These are phyloP conservation scores for Cyberlindnera sargentensis DNA, from an alignment of 805 yeast species.

Conservation along the genomic window DNA sequence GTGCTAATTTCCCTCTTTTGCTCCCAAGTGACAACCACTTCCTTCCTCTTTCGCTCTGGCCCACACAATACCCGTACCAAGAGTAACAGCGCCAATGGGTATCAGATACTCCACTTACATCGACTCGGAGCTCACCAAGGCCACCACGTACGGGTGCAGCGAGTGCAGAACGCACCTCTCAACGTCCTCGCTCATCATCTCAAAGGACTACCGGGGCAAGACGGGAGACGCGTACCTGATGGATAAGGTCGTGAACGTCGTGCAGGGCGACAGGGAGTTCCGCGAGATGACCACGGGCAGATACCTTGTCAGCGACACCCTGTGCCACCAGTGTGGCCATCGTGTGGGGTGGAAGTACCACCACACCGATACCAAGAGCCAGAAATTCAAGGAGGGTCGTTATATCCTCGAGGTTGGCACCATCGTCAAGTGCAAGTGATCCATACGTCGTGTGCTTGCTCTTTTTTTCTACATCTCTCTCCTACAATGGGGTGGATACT, in stretches of 20 bases:
- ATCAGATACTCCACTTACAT: constrained; percentile 37
- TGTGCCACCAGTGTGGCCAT: constrained; percentile 47
- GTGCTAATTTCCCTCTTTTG: not conserved
- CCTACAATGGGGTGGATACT: too few relatives aligned
- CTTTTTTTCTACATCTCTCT: too few relatives aligned
- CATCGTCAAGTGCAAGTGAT: constrained; percentile 24
- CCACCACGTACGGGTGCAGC: constrained; percentile 31
- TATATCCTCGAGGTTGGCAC: constrained; percentile 38
- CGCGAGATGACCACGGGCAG: constrained; percentile 54
- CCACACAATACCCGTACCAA: not conserved
- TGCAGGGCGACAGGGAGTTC: constrained; percentile 21
- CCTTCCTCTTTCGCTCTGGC: not conserved
- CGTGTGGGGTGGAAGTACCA: constrained; percentile 61
- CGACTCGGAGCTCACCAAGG: constrained; percentile 25
- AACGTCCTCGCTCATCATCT: constrained; percentile 27
- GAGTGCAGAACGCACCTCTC: constrained; percentile 37
- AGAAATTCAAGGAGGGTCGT: constrained; percentile 55
- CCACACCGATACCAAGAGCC: constrained; percentile 35
- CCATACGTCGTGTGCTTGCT: too few relatives aligned
- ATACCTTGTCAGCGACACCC: constrained; percentile 49
- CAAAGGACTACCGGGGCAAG: constrained; percentile 47
- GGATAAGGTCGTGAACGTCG: constrained; percentile 41
- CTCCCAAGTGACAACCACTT: not conserved
- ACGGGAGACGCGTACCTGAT: constrained; percentile 55
- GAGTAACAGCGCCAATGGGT: constrained; percentile 31